phyloP scores from a whole-genome alignment of 2,329 filamentous ascomycete genomes.

The Penicillium sp. region DNA sequence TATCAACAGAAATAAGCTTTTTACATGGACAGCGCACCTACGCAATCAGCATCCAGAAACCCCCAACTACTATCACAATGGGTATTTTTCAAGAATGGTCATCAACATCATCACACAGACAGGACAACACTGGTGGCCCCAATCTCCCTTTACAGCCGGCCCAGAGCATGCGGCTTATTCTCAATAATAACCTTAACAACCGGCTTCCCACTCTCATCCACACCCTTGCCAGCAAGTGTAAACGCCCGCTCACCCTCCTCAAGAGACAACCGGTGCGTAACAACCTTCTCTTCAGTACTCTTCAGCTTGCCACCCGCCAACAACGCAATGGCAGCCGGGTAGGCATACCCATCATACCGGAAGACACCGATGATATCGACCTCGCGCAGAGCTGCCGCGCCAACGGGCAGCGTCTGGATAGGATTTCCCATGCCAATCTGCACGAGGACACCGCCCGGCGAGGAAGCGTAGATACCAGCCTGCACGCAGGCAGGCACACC shows the following conservation, averaged over 20 bases:
- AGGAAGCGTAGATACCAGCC: slow-evolving; percentile 47
- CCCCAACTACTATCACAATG: slow-evolving; percentile 12
- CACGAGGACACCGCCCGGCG: slow-evolving; percentile 54
- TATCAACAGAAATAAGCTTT: not conserved
- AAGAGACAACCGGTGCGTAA: slow-evolving; percentile 55
- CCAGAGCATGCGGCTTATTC: slow-evolving; percentile 20
- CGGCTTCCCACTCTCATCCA: slow-evolving; percentile 54
- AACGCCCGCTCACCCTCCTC: slow-evolving; percentile 55
- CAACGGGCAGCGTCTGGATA: slow-evolving; percentile 56
- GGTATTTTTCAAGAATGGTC: slow-evolving; percentile 23
- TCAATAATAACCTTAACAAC: slow-evolving; percentile 57
- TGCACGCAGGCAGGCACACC: slow-evolving; percentile 49
- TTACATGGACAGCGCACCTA: not conserved
- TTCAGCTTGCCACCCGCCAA: slow-evolving; percentile 53
- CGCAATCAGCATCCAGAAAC: not conserved
- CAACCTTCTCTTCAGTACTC: slow-evolving; percentile 52
- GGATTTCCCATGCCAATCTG: slow-evolving; percentile 61
- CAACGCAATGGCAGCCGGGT: slow-evolving; percentile 56
- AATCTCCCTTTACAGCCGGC: slow-evolving; percentile 9
- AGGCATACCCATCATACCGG: slow-evolving; percentile 55
- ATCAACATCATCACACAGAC: not conserved
- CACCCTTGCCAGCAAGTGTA: slow-evolving; percentile 51
- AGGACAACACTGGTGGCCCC: not conserved
- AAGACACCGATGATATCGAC: slow-evolving; percentile 61
- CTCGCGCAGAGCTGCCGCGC: slow-evolving; percentile 57